Conservation (phyloP, 2,329 filamentous ascomycete genomes). For the Fusarium zealandicum region DNA sequence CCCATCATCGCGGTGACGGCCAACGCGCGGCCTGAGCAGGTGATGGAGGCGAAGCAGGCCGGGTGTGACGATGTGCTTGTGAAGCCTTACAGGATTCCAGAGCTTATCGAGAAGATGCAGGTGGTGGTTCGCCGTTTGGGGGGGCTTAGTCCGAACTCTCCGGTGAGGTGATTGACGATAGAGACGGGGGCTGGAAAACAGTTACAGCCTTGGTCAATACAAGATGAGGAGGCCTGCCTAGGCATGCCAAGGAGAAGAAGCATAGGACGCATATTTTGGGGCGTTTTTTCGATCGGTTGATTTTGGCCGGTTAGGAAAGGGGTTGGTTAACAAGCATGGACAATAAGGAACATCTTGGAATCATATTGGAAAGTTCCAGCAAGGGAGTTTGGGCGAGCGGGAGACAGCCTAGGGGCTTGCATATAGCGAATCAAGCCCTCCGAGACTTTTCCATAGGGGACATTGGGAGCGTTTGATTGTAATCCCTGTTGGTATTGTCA, state of each 20-base stretch:
- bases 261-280: not conserved
- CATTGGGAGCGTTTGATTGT: slow-evolving; percentile 10
- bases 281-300: not conserved
- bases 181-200: slow-evolving; percentile 25
- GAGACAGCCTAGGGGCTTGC: not conserved
- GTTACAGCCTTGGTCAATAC: slow-evolving; percentile 16
- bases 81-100: slow-evolving; percentile 73
- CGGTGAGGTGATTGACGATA: slow-evolving; percentile 32
- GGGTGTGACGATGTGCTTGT: slow-evolving; percentile 71
- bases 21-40: slow-evolving; percentile 70
- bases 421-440: slow-evolving; percentile 3
- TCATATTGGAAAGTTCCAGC: slow-evolving; percentile 1
- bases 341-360: slow-evolving; percentile 2
- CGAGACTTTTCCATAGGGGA: not conserved
- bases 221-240: not conserved
- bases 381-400: slow-evolving; percentile 23
- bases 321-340: no score
- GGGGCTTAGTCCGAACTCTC: slow-evolving; percentile 41
- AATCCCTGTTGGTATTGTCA: no score
- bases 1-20: slow-evolving; percentile 73
- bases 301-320: not conserved
- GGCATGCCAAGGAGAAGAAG: not conserved
- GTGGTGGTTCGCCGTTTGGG: slow-evolving; percentile 51
- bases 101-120: slow-evolving; percentile 67
- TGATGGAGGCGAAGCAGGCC: slow-evolving; percentile 57